Percentiles rank a stretch among this genome's conserved stretches.
Evolutionary conservation across 2,329 filamentous ascomycete genomes (phyloP).

Genomic region (Aspergillus japonicus): DNA sequence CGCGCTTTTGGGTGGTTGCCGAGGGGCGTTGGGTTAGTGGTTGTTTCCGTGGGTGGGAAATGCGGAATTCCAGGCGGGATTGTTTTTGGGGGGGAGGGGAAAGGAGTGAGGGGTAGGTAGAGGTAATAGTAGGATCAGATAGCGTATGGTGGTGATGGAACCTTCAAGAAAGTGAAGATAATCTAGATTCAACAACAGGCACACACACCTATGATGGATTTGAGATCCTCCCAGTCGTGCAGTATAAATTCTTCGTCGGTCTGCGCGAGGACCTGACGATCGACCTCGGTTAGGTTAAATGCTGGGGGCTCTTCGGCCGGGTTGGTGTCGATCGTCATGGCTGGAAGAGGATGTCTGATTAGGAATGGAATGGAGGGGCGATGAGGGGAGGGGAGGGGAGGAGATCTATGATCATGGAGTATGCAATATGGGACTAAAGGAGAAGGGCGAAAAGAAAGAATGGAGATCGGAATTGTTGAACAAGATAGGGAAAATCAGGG

Average conservation of each 20-base stretch:
- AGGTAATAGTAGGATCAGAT: neutral
- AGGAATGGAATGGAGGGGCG: neutral
- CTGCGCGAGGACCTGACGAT: slow-evolving; percentile 50
- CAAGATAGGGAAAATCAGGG: slow-evolving; percentile 12
- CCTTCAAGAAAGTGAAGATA: neutral
- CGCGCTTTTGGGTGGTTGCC: slow-evolving; percentile 30
- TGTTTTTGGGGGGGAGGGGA: slow-evolving; percentile 8
- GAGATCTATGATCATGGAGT: neutral
- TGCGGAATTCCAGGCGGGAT: slow-evolving; percentile 1
- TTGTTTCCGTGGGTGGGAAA: neutral
- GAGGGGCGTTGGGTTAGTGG: neutral
- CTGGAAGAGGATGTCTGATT: neutral
- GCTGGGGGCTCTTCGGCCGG: slow-evolving; percentile 28
- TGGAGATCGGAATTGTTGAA: slow-evolving; percentile 16
- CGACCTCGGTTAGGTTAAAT: slow-evolving; percentile 51
- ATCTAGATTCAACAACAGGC: neutral
- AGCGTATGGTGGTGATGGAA: neutral
- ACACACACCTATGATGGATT: slow-evolving; percentile 51
- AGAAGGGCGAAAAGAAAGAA: neutral
- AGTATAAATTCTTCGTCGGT: slow-evolving; percentile 54
- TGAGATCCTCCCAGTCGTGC: slow-evolving; percentile 54
- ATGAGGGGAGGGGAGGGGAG: neutral
- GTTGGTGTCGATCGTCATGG: slow-evolving; percentile 6
- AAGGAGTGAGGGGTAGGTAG: neutral
- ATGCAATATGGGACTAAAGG: neutral